A percentile compares a stretch with the other conserved stretches of the same genome.
Conservation (phyloP, 2,329 filamentous ascomycete species). For the Dryadomyces sulphureus region DNA sequence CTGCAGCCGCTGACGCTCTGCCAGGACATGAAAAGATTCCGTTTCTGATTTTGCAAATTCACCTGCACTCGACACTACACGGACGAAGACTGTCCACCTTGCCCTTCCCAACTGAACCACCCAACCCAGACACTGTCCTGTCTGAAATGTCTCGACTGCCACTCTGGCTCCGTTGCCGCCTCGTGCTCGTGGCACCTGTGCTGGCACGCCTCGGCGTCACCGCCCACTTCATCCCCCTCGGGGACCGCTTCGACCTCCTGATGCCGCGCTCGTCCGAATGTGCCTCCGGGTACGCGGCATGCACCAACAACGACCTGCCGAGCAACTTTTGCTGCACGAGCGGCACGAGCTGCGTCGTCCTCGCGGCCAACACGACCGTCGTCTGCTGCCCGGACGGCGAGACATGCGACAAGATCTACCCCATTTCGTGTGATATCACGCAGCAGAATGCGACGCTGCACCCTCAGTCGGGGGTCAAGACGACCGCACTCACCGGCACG, state of each 20-base stretch:
- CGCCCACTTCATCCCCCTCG: conserved; percentile 21
- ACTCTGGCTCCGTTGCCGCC: conserved; percentile 16
- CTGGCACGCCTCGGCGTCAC: conserved; percentile 12
- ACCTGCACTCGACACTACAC: no score
- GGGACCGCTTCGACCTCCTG: background rate
- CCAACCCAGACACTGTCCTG: no score
- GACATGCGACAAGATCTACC: conserved; percentile 44
- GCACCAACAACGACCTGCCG: conserved; percentile 37
- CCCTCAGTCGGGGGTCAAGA: conserved; percentile 49
- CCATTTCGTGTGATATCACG: conserved; percentile 48
- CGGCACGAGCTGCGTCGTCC: conserved; percentile 37
- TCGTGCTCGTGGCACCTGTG: conserved; percentile 16
- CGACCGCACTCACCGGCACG: conserved; percentile 41
- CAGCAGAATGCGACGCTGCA: conserved; percentile 46
- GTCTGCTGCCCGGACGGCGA: conserved; percentile 52
- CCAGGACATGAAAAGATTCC: background rate
- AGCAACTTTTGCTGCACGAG: conserved; percentile 51
- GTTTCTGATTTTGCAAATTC: background rate
- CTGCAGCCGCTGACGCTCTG: background rate
- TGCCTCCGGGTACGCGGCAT: conserved; percentile 30
- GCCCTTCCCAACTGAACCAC: no score
- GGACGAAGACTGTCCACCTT: no score
- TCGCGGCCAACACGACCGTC: conserved; percentile 51
- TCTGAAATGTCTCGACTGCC: conserved; percentile 11
- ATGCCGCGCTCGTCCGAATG: conserved; percentile 2